These are phyloP conservation scores for Penicillium sp. DNA, from an alignment of 2,329 filamentous ascomycete species.

Conservation along the genomic window DNA sequence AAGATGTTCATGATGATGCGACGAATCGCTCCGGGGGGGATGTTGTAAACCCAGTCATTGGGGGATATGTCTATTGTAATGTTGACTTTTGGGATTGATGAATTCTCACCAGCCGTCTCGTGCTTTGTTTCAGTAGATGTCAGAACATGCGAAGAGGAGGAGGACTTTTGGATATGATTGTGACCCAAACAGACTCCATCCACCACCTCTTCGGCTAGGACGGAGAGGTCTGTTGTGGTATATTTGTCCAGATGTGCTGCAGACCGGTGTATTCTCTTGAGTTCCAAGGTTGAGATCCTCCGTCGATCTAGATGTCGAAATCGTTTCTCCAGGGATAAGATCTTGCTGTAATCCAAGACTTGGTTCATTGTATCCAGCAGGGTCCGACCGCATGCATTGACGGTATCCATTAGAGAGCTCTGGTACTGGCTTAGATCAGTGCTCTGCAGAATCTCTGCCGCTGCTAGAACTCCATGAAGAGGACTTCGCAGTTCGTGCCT, in stretches of 20 bases:
- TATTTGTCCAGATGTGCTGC: constrained; percentile 30
- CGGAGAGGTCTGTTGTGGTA: constrained; percentile 41
- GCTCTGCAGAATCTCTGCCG: constrained; percentile 9
- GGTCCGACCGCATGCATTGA: constrained; percentile 51
- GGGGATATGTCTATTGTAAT: constrained; percentile 44
- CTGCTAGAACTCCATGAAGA: constrained; percentile 10
- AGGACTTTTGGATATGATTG: not conserved
- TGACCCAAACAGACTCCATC: constrained; percentile 56
- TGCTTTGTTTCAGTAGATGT: not conserved
- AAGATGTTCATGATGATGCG: constrained; percentile 50
- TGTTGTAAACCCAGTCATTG: constrained; percentile 44
- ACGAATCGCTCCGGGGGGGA: constrained; percentile 48
- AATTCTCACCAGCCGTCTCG: not conserved
- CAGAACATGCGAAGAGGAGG: not conserved
- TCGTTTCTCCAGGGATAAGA: constrained; percentile 39
- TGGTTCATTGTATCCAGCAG: constrained; percentile 47
- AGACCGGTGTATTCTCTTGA: constrained; percentile 25
- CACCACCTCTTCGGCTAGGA: constrained; percentile 53
- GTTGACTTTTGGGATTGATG: constrained; percentile 27
- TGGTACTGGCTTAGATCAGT: constrained; percentile 26
- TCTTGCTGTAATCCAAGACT: constrained; percentile 48
- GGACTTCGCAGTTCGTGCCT: constrained; percentile 11
- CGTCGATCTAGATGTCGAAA: constrained; percentile 6
- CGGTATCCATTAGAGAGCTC: constrained; percentile 43
- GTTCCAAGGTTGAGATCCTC: constrained; percentile 12